Evolutionary conservation across 2,329 filamentous ascomycete genomes (phyloP).

Genomic region (Monosporascus sp.): DNA sequence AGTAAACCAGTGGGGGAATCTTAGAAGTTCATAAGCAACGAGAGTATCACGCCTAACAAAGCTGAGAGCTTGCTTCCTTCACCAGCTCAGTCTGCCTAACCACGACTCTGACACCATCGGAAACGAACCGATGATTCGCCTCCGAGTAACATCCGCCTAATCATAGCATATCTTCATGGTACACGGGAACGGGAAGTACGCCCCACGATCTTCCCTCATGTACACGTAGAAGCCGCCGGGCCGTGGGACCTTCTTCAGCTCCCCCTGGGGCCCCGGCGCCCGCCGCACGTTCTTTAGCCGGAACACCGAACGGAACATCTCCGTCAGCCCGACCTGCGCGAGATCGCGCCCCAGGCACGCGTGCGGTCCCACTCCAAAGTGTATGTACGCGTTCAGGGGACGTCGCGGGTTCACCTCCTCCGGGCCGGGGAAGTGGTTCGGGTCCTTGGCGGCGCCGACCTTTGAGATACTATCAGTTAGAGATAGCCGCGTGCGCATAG

Average conservation of each 20-base stretch:
- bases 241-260: conserved; percentile 59
- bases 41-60: too few relatives aligned
- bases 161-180: conserved; percentile 34
- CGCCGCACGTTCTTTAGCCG: conserved; percentile 54
- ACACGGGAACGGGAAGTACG: conserved; percentile 38
- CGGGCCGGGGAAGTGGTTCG: conserved; percentile 55
- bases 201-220: conserved; percentile 61
- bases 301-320: conserved; percentile 64
- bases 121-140: background rate
- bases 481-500: too few relatives aligned
- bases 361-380: conserved; percentile 59
- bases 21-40: too few relatives aligned
- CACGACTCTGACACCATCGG: background rate
- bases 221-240: conserved; percentile 54
- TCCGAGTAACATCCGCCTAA: background rate
- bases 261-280: conserved; percentile 58
- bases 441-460: conserved; percentile 49
- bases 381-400: conserved; percentile 58
- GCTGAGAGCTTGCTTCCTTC: background rate
- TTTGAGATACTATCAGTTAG: conserved; percentile 7
- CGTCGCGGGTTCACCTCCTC: conserved; percentile 57
- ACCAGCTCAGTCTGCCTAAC: background rate
- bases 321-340: conserved; percentile 56
- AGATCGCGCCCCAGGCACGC: conserved; percentile 57
- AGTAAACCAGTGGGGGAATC: too few relatives aligned